Evolutionary conservation across 441 rosid genomes (phyloP).

Genomic region (Biscutella laevigata): DNA sequence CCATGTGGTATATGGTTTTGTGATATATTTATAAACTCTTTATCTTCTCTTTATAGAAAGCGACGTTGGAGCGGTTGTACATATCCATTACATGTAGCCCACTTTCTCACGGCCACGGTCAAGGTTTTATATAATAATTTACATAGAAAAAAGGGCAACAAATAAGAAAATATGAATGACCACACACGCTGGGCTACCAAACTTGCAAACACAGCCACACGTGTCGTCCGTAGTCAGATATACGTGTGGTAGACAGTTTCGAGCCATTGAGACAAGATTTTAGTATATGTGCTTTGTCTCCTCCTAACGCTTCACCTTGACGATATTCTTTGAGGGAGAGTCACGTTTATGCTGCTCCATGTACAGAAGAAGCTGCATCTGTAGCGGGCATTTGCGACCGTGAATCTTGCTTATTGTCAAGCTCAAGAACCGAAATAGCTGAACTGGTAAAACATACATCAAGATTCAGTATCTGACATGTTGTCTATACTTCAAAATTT

Average conservation of each 20-base stretch:
- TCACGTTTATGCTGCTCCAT: slow-evolving; percentile 47
- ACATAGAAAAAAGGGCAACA: slow-evolving; percentile 5
- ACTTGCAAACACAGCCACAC: slow-evolving; percentile 6
- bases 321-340: background rate
- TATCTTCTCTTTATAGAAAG: slow-evolving; percentile 14
- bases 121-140: slow-evolving; percentile 1
- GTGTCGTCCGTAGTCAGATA: slow-evolving; percentile 21
- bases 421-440: slow-evolving; percentile 62
- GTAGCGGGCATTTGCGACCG: slow-evolving; percentile 46
- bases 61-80: slow-evolving; percentile 15
- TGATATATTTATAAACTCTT: background rate
- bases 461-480: slow-evolving; percentile 4
- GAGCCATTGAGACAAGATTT: slow-evolving; percentile 7
- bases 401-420: slow-evolving; percentile 37
- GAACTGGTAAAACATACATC: slow-evolving; percentile 39
- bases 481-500: background rate
- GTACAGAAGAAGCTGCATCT: slow-evolving; percentile 49
- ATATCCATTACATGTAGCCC: slow-evolving; percentile 11
- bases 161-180: slow-evolving; percentile 9
- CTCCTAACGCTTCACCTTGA: slow-evolving; percentile 9
- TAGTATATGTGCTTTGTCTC: slow-evolving; percentile 16
- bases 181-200: slow-evolving; percentile 19
- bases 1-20: background rate
- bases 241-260: slow-evolving; percentile 18
- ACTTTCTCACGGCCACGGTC: slow-evolving; percentile 7